These are phyloP conservation scores for Panaeolus cyanescens DNA, from an alignment of 768 basidiomycete species.

Conservation along the genomic window DNA sequence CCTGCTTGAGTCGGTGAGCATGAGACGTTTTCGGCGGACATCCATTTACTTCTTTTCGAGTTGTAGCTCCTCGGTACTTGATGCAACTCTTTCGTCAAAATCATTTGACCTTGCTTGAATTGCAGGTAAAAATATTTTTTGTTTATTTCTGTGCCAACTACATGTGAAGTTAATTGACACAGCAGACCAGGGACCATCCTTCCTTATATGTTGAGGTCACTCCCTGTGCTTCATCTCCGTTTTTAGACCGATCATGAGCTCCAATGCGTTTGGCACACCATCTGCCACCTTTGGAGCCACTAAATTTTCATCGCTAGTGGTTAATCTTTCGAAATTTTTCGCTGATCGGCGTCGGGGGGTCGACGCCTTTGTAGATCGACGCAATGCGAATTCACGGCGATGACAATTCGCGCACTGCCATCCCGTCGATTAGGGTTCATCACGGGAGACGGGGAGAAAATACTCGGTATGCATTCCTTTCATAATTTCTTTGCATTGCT, in stretches of 20 bases:
- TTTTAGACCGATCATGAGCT: constrained; percentile 1
- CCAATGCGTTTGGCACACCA: neutral
- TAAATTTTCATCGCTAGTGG: neutral
- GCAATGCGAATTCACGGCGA: neutral
- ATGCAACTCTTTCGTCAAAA: neutral
- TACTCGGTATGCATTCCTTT: neutral
- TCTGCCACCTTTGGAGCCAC: neutral
- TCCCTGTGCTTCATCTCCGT: neutral
- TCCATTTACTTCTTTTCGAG: neutral
- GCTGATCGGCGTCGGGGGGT: neutral
- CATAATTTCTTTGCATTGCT: neutral
- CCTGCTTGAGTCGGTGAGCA: neutral
- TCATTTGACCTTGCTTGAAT: neutral
- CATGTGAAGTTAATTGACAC: neutral
- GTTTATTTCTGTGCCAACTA: neutral
- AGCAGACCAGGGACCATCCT: neutral
- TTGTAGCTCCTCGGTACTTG: neutral
- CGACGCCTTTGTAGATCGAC: neutral
- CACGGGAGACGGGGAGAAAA: neutral
- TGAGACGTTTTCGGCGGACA: neutral
- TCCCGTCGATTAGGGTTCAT: neutral
- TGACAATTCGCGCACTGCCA: neutral
- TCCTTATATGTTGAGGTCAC: neutral
- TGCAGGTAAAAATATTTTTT: neutral
- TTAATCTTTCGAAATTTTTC: neutral